Conservation (phyloP, 1,139 yeast genomes). For the Debaryomycetaceae sp. region DNA sequence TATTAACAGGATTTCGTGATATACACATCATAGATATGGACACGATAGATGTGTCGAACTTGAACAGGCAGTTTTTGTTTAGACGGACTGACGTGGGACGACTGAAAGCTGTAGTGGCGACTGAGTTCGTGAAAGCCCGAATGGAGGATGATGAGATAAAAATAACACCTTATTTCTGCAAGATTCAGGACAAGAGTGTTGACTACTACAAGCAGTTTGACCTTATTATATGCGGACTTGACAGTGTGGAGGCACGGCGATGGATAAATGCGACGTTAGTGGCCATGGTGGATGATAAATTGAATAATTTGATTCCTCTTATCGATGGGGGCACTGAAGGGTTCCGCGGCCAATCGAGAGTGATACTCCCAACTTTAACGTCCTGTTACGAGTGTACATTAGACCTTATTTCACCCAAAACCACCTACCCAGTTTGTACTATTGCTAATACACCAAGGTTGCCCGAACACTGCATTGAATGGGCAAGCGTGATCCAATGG, state of each 20-base stretch:
- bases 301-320: constrained; percentile 65
- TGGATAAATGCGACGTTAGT: constrained; percentile 84
- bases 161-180: constrained; percentile 59
- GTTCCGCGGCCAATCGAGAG: constrained; percentile 86
- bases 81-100: constrained; percentile 70
- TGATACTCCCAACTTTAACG: constrained; percentile 77
- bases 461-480: constrained; percentile 93
- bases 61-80: constrained; percentile 88
- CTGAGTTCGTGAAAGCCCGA: constrained; percentile 51
- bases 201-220: constrained; percentile 69
- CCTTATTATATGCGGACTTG: constrained; percentile 82
- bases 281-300: constrained; percentile 54
- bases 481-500: constrained; percentile 84
- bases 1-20: constrained; percentile 68
- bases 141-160: constrained; percentile 40
- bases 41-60: constrained; percentile 83
- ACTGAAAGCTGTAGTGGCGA: constrained; percentile 81
- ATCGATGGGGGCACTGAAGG: constrained; percentile 98
- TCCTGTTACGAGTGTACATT: constrained; percentile 94
- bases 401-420: constrained; percentile 67
- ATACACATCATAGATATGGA: constrained; percentile 93
- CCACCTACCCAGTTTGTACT: constrained; percentile 87
- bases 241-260: constrained; percentile 84
- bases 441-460: constrained; percentile 90
- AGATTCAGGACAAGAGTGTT: constrained; percentile 67